phyloP scores from a whole-genome alignment of 169 alveolate genomes.

The Cryptosporidium tyzzeri region DNA sequence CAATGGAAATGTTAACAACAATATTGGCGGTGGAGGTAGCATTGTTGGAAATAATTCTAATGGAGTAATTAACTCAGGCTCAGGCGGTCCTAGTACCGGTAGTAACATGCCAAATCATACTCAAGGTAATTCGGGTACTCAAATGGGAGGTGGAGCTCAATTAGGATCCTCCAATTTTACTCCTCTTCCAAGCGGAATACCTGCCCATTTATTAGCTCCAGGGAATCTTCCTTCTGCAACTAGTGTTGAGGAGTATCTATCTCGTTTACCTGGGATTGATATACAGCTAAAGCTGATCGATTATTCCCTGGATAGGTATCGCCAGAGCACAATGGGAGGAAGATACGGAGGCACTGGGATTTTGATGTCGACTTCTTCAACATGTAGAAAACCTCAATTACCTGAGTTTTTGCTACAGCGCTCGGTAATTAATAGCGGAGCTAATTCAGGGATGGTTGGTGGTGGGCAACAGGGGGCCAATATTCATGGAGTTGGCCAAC shows the following conservation, averaged over 20 bases:
- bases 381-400: conserved; percentile 72
- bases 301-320: conserved; percentile 55
- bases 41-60: background rate
- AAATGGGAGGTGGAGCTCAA: background rate
- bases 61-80: conserved; percentile 1
- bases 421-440: conserved; percentile 18
- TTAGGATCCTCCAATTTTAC: conserved; percentile 28
- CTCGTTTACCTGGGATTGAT: conserved; percentile 73
- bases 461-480: background rate
- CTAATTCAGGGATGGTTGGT: background rate
- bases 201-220: conserved; percentile 64
- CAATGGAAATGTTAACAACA: background rate
- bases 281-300: conserved; percentile 56
- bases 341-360: conserved; percentile 75
- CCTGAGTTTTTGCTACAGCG: conserved; percentile 73
- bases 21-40: background rate
- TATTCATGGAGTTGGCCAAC: background rate
- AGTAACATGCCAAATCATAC: background rate
- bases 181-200: conserved; percentile 74
- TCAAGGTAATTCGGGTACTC: background rate
- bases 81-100: background rate
- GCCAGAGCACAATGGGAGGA: conserved; percentile 77
- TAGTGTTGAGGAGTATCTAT: conserved; percentile 68
- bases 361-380: conserved; percentile 59
- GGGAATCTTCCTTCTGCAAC: conserved; percentile 73